Percentiles rank a stretch among this genome's conserved stretches.
phyloP scores from a whole-genome alignment of 768 basidiomycete genomes.

The Pholiota microspora region DNA sequence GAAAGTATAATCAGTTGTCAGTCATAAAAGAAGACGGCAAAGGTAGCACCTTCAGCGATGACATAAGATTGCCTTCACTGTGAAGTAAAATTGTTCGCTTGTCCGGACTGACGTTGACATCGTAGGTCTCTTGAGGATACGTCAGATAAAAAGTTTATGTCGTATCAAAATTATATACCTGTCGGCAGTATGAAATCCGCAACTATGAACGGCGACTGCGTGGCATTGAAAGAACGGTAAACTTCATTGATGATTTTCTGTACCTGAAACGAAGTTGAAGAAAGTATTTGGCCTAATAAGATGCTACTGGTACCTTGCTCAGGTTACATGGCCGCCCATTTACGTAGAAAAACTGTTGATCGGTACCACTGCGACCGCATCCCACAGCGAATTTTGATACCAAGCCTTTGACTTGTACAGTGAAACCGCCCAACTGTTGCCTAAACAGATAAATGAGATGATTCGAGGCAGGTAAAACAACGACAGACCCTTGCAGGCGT shows the following conservation, averaged over 20 bases:
- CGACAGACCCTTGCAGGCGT: conserved; percentile 27
- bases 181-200: conserved; percentile 83
- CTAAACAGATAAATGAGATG: conserved; percentile 3
- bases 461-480: background rate
- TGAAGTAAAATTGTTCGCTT: conserved; percentile 95
- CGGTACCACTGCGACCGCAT: conserved; percentile 73
- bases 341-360: conserved; percentile 90
- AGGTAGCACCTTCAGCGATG: conserved; percentile 70
- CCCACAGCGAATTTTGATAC: conserved; percentile 81
- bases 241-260: conserved; percentile 92
- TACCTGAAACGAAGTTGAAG: conserved; percentile 43
- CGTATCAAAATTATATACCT: conserved; percentile 40
- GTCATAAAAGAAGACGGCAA: background rate
- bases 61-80: conserved; percentile 76
- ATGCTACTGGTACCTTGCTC: conserved; percentile 49
- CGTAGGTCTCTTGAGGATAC: conserved; percentile 58
- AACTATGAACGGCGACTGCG: conserved; percentile 78
- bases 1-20: background rate
- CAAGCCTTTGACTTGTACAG: conserved; percentile 68
- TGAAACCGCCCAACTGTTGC: conserved; percentile 25
- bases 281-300: background rate
- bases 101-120: conserved; percentile 95
- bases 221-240: conserved; percentile 74
- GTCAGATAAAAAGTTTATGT: background rate
- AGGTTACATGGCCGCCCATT: conserved; percentile 89